phyloP scores from a whole-genome alignment of 2,329 filamentous ascomycete genomes.

The Ascochyta koolunga region DNA sequence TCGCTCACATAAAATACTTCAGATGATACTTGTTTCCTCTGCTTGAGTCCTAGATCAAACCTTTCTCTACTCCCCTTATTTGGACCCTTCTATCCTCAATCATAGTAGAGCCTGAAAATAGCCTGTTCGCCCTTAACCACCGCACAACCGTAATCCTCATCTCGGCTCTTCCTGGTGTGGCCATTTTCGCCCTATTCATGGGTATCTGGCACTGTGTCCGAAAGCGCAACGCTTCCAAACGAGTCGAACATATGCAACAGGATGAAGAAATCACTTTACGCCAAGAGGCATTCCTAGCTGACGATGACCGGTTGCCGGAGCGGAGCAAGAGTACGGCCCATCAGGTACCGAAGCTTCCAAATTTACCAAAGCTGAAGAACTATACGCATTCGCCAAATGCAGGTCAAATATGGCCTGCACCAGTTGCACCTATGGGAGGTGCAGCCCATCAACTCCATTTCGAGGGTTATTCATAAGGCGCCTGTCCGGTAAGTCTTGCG shows the following conservation, averaged over 20 bases:
- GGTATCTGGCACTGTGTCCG: neutral
- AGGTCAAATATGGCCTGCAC: neutral
- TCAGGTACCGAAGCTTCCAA: neutral
- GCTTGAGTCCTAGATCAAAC: too few species aligned
- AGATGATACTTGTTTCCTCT: too few species aligned
- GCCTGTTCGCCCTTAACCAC: neutral
- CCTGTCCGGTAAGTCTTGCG: neutral
- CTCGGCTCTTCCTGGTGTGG: neutral
- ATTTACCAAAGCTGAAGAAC: neutral
- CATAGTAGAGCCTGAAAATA: neutral
- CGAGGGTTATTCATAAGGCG: neutral
- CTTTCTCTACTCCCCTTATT: too few species aligned
- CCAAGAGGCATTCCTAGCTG: neutral
- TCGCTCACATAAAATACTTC: too few species aligned
- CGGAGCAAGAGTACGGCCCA: neutral
- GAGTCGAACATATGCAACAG: neutral
- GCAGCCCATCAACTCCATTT: neutral
- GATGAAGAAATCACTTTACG: neutral
- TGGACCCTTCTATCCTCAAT: neutral
- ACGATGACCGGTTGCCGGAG: neutral
- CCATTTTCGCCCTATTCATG: neutral
- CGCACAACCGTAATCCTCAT: neutral
- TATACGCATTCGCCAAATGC: neutral
- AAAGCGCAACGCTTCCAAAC: neutral
- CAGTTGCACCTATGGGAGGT: neutral